phyloP scores from a whole-genome alignment of 768 basidiomycete genomes.

The Trametes sanguinea region DNA sequence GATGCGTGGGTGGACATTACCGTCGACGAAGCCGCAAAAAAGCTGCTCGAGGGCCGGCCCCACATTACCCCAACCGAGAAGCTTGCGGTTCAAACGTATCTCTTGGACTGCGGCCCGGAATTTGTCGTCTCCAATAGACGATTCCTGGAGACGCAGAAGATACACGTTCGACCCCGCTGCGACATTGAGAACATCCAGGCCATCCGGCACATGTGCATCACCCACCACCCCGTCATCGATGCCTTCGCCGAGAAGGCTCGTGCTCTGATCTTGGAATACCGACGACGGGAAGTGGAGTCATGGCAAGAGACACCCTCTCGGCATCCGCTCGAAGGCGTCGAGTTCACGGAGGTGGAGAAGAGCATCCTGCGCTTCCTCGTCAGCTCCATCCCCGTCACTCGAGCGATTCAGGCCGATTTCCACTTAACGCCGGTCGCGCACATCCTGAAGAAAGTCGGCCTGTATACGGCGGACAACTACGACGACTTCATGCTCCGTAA shows the following conservation, averaged over 20 bases:
- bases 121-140: slow-evolving; percentile 52
- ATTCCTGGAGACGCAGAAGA: slow-evolving; percentile 52
- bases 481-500: slow-evolving; percentile 41
- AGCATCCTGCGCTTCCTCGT: slow-evolving; percentile 60
- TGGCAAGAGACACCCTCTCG: slow-evolving; percentile 35
- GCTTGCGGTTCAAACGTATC: slow-evolving; percentile 59
- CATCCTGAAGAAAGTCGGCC: slow-evolving; percentile 59
- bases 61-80: slow-evolving; percentile 39
- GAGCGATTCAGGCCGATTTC: slow-evolving; percentile 61
- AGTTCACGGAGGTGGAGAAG: slow-evolving; percentile 56
- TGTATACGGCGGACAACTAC: slow-evolving; percentile 35
- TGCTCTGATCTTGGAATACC: slow-evolving; percentile 39
- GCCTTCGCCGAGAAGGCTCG: slow-evolving; percentile 55
- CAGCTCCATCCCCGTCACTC: slow-evolving; percentile 50
- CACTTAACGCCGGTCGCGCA: slow-evolving; percentile 52
- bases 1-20: slow-evolving; percentile 61
- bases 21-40: slow-evolving; percentile 50
- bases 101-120: slow-evolving; percentile 54
- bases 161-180: slow-evolving; percentile 62
- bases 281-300: slow-evolving; percentile 33
- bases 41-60: slow-evolving; percentile 27
- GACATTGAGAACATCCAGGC: slow-evolving; percentile 53
- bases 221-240: slow-evolving; percentile 41
- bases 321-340: slow-evolving; percentile 31
- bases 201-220: slow-evolving; percentile 52